These are phyloP conservation scores for Cercophora samala DNA, from an alignment of 495 filamentous ascomycete genomes.

Conservation along the genomic window DNA sequence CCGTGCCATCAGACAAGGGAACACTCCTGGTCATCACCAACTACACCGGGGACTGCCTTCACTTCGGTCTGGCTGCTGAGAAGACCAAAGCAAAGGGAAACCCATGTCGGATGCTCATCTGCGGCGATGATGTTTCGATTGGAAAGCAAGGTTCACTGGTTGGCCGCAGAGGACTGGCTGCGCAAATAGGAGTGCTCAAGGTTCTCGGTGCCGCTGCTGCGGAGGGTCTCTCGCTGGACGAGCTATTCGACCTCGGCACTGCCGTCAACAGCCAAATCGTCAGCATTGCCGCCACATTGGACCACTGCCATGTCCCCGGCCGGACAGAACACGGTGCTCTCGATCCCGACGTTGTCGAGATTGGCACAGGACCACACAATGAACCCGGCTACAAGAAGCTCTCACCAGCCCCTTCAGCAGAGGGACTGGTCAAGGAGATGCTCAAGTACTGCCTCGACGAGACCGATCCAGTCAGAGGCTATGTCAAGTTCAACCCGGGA, in stretches of 20 bases:
- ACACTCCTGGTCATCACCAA: constrained; percentile 63
- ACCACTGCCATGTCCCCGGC: constrained; percentile 63
- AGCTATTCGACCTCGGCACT: constrained; percentile 54
- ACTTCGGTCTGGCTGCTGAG: constrained; percentile 61
- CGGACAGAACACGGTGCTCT: constrained; percentile 53
- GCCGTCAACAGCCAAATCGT: constrained; percentile 54
- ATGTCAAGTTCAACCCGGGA: constrained; percentile 52
- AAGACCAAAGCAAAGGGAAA: constrained; percentile 56
- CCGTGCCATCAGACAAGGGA: constrained; percentile 55
- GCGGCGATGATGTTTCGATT: constrained; percentile 60
- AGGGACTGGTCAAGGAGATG: constrained; percentile 53
- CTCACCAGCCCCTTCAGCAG: constrained; percentile 50
- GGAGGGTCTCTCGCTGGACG: constrained; percentile 50
- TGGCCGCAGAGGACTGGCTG: constrained; percentile 57
- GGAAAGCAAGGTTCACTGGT: constrained; percentile 54
- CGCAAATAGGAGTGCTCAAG: constrained; percentile 46
- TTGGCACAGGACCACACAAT: constrained; percentile 62
- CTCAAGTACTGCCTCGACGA: constrained; percentile 54
- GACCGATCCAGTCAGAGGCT: constrained; percentile 53
- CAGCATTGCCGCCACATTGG: constrained; percentile 57
- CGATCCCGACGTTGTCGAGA: constrained; percentile 47
- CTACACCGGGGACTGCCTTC: constrained; percentile 63
- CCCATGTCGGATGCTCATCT: constrained; percentile 54
- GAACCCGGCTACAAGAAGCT: constrained; percentile 58
- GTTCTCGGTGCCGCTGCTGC: constrained; percentile 40